Base-by-base conservation (phyloP, 2,329 filamentous ascomycete genomes). In the Ascochyta clinopodiicola region DNA sequence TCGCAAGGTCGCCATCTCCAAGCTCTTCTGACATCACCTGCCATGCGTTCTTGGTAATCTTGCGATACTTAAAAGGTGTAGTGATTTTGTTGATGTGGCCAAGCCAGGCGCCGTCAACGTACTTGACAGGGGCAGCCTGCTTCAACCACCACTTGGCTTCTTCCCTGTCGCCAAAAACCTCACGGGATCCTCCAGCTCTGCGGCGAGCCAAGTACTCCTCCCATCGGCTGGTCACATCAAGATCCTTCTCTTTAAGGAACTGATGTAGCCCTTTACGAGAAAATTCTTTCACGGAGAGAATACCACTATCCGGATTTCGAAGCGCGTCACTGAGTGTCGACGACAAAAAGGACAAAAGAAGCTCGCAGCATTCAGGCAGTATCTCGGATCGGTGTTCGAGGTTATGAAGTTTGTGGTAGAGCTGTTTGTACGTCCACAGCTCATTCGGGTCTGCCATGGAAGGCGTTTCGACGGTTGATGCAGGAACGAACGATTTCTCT, bases 91-190 rank as follows among this genome's bases (percentile, higher is more conserved):
- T 74, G 24, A 81, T 70, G 51, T 78, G 76, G 12, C 77, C 77
- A 4, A 83, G 65, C 81, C 80, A 83, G 10, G 79, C 77, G 2
- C 81, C 81, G 49, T 83, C 80, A 4, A 82, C 78, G 38, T 76
- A 76, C 57, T 81, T 81, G 40, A 80, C 69, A 4, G 78, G 79
- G 8, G 79, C 75, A 43, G 69, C 68, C 56, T 77, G 64, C 43
- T 70, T 72, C 44, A 81, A 70, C 75, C 75, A 80, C 53, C 69
- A 66, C 43, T 71, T 62, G n/a, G 78, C 78, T 46, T 73, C 71
- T 8, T 74, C 65, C 13, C 59, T 67, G 44, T 75, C 66, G 6
- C 49, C 46, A 38, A 80, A 70, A 25, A 80, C 62, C 60, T 80
- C 76, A 13, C 69, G 67, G 8, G 60, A 50, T 22, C 71, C 66